These are phyloP conservation scores for Centella asiatica DNA, from an alignment of 129 eudicot genomes.

Conservation along the genomic window DNA sequence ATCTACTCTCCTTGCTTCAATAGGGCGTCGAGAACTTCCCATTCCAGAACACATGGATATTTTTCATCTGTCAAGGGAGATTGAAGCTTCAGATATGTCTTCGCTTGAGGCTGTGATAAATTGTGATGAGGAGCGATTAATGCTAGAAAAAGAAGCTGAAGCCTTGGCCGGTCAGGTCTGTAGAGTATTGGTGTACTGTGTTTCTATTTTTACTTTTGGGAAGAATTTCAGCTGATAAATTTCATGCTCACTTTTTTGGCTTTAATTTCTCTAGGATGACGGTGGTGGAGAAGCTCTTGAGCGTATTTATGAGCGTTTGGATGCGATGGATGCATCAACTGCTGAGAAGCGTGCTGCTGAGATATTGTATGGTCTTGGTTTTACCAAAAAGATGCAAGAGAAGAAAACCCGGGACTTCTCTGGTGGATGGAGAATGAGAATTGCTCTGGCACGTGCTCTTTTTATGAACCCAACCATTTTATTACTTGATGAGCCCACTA, in stretches of 20 bases:
- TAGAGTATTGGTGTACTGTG: neutral
- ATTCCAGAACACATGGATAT: constrained; percentile 96
- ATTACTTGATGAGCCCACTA: constrained; percentile 92
- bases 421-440: constrained; percentile 99
- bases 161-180: constrained; percentile 55
- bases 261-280: constrained; percentile 57
- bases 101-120: constrained; percentile 90
- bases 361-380: constrained; percentile 86
- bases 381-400: constrained; percentile 69
- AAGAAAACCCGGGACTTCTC: constrained; percentile 93
- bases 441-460: constrained; percentile 88
- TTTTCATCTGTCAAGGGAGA: constrained; percentile 80
- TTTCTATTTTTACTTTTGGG: no score
- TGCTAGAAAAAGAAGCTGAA: constrained; percentile 78
- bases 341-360: constrained; percentile 99
- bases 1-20: constrained; percentile 79
- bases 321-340: constrained; percentile 88
- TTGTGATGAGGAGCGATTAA: constrained; percentile 87
- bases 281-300: constrained; percentile 94
- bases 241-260: no score
- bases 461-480: constrained; percentile 92
- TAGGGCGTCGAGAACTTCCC: constrained; percentile 82
- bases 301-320: constrained; percentile 83
- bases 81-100: constrained; percentile 98
- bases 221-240: neutral